phyloP scores from a whole-genome alignment of 495 filamentous ascomycete species.

The Geopyxis carbonaria region DNA sequence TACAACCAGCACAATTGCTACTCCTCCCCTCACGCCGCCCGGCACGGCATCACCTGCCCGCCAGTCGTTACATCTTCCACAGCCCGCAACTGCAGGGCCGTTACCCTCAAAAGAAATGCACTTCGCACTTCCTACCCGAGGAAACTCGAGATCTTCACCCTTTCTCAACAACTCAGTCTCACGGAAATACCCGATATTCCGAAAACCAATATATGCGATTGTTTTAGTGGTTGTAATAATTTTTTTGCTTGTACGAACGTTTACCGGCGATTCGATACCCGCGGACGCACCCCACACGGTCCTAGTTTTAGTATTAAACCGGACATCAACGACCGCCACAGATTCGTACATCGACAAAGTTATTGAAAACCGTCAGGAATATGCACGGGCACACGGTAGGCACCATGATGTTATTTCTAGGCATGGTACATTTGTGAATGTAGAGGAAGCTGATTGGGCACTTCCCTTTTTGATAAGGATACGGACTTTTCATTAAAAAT shows the following conservation, averaged over 20 bases:
- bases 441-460: too few relatives aligned
- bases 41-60: too few relatives aligned
- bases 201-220: constrained; percentile 47
- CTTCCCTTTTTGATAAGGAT: constrained; percentile 55
- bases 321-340: constrained; percentile 37
- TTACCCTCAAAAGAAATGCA: too few relatives aligned
- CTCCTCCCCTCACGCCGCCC: too few relatives aligned
- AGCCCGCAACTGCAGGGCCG: too few relatives aligned
- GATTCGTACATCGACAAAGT: constrained; percentile 50
- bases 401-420: too few relatives aligned
- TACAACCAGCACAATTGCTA: too few relatives aligned
- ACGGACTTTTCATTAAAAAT: constrained; percentile 67
- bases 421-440: too few relatives aligned
- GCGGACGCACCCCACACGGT: constrained; percentile 66
- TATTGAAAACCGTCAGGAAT: constrained; percentile 65
- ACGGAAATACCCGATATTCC: constrained; percentile 35
- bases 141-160: constrained; percentile 42
- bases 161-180: constrained; percentile 41
- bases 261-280: constrained; percentile 32
- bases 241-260: constrained; percentile 41
- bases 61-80: too few relatives aligned
- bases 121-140: constrained; percentile 51
- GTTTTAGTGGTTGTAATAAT: constrained; percentile 43
- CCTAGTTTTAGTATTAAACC: constrained; percentile 71
- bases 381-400: constrained; percentile 78